A percentile compares a stretch with the other conserved stretches of the same genome.
Evolutionary conservation across 1,284 basidiomycete genomes (phyloP).

Genomic region (Fomitopsis schrenkii): DNA sequence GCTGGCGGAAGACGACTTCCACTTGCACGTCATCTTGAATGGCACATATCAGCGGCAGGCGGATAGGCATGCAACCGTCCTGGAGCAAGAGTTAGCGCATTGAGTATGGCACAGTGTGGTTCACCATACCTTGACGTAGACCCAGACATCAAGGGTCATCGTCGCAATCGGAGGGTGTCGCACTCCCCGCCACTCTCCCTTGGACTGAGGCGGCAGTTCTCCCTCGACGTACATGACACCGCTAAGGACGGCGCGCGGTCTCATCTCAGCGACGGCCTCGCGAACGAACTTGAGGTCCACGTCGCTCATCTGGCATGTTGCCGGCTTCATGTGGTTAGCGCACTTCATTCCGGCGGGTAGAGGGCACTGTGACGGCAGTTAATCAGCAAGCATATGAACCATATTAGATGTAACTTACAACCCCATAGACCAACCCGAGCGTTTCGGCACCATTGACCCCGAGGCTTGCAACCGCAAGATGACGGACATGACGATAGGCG

Average conservation of each 20-base stretch:
- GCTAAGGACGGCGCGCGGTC: background rate
- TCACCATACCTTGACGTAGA: background rate
- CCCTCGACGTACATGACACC: background rate
- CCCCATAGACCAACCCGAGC: too few species aligned
- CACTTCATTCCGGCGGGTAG: background rate
- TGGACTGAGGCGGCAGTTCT: background rate
- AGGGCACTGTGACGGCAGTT: background rate
- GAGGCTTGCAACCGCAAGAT: too few species aligned
- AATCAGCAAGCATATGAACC: too few species aligned
- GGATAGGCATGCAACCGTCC: background rate
- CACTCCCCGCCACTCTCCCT: background rate
- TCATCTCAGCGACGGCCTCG: background rate
- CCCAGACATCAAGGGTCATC: background rate
- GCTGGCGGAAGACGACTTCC: background rate
- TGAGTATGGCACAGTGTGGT: background rate
- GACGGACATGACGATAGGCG: too few species aligned
- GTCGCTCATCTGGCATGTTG: background rate
- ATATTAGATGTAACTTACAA: too few species aligned
- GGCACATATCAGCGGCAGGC: background rate
- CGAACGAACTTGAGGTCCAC: background rate
- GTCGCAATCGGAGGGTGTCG: background rate
- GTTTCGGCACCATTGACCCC: too few species aligned
- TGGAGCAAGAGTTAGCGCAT: background rate
- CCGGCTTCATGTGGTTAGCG: background rate
- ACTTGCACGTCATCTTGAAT: background rate